These are phyloP conservation scores for Phylloporus scabripes DNA, from an alignment of 768 basidiomycete genomes.

Conservation along the genomic window DNA sequence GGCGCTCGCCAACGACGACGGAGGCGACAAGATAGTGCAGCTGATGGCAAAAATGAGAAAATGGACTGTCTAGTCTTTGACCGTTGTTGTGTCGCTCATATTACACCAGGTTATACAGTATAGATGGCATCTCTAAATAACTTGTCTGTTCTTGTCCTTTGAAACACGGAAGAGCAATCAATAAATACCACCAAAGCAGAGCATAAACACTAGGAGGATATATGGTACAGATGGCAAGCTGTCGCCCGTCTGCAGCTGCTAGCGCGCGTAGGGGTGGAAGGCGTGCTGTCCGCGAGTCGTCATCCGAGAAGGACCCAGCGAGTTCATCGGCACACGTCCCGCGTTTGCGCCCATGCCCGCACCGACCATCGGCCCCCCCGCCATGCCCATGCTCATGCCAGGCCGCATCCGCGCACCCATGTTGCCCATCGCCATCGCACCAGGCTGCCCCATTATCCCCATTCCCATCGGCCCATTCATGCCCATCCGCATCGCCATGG, in stretches of 20 bases:
- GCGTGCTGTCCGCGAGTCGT: conserved; percentile 51
- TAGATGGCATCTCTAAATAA: conserved; percentile 3
- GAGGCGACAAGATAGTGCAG: conserved; percentile 14
- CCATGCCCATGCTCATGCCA: conserved; percentile 38
- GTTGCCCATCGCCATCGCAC: conserved; percentile 18
- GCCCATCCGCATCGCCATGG: conserved; percentile 35
- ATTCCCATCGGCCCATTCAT: conserved; percentile 34
- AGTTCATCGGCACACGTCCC: conserved; percentile 38
- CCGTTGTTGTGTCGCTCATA: not conserved
- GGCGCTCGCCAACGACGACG: conserved; percentile 14
- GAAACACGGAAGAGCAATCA: conserved; percentile 1
- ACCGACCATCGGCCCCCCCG: conserved; percentile 34
- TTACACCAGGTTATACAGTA: conserved; percentile 9
- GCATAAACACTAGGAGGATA: conserved; percentile 24
- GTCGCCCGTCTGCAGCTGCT: conserved; percentile 12
- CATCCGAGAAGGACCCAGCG: conserved; percentile 44
- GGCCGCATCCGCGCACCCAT: conserved; percentile 35
- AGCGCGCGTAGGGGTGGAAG: conserved; percentile 65
- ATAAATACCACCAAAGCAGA: conserved; percentile 16
- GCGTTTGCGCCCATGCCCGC: conserved; percentile 28
- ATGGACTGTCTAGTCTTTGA: conserved; percentile 16
- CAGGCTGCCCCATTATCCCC: conserved; percentile 31
- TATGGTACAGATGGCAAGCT: conserved; percentile 24
- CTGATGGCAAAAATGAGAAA: conserved; percentile 31
- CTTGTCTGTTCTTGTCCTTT: not conserved